A percentile compares a stretch with the other conserved stretches of the same genome.
These are phyloP conservation scores for Tricholoma saponaceum DNA, from an alignment of 768 basidiomycete species.

Conservation along the genomic window DNA sequence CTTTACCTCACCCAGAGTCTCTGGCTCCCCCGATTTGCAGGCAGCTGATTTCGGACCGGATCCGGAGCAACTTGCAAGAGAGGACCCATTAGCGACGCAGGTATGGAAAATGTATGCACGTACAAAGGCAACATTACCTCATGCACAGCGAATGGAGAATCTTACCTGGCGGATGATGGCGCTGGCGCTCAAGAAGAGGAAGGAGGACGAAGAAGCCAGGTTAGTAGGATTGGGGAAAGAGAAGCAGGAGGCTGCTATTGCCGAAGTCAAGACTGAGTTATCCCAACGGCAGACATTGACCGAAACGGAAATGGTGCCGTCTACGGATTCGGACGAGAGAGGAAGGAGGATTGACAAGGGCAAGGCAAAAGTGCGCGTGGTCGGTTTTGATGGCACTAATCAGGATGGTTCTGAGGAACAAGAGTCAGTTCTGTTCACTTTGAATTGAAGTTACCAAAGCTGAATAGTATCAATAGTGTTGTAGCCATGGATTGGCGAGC, in stretches of 20 bases:
- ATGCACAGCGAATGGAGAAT: slow-evolving; percentile 96
- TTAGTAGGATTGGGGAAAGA: slow-evolving; percentile 14
- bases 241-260: slow-evolving; percentile 8
- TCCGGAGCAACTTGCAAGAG: slow-evolving; percentile 65
- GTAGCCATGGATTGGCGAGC: slow-evolving; percentile 92
- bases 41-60: slow-evolving; percentile 41
- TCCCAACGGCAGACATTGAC: slow-evolving; percentile 15
- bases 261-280: slow-evolving; percentile 13
- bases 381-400: slow-evolving; percentile 76
- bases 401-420: slow-evolving; percentile 69
- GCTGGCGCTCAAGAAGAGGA: slow-evolving; percentile 85
- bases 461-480: slow-evolving; percentile 32
- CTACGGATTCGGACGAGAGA: slow-evolving; percentile 42
- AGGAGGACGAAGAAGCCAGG: slow-evolving; percentile 51
- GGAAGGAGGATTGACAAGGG: slow-evolving; percentile 80
- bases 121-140: slow-evolving; percentile 84
- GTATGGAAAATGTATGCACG: slow-evolving; percentile 97
- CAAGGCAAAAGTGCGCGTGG: slow-evolving; percentile 70
- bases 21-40: slow-evolving; percentile 67
- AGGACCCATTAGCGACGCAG: slow-evolving; percentile 91
- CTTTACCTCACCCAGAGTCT: slow-evolving; percentile 61
- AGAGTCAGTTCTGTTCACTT: slow-evolving; percentile 50
- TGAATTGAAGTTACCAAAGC: not conserved
- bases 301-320: slow-evolving; percentile 16
- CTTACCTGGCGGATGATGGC: slow-evolving; percentile 99